Evolutionary conservation across 2,329 filamentous ascomycete genomes (phyloP).

Genomic region (Colletotrichum scovillei): DNA sequence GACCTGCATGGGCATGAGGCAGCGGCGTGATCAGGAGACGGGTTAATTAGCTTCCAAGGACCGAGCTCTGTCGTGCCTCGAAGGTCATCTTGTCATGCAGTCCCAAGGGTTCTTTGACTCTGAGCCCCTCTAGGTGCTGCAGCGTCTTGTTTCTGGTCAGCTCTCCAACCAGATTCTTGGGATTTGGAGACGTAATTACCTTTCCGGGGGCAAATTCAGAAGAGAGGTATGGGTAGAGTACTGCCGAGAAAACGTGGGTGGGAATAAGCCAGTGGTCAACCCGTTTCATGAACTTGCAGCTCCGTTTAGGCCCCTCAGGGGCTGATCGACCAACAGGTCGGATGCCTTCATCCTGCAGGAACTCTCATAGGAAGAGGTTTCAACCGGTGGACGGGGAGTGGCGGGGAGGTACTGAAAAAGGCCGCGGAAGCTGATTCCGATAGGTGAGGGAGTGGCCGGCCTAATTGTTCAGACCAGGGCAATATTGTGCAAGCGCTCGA

Average conservation of each 20-base stretch:
- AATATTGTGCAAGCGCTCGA: background rate
- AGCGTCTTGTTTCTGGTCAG: background rate
- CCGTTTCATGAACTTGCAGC: conserved; percentile 7
- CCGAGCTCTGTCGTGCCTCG: conserved; percentile 7
- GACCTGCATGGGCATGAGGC: conserved; percentile 30
- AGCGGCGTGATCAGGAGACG: conserved; percentile 16
- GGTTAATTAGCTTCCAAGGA: background rate
- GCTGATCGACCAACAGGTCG: conserved; percentile 2
- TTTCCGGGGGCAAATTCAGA: background rate
- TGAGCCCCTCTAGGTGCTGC: background rate
- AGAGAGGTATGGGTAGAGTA: background rate
- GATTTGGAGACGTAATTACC: conserved; percentile 5
- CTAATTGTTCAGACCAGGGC: background rate
- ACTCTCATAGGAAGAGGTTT: conserved; percentile 23
- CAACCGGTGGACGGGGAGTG: conserved; percentile 7
- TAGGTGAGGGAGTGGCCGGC: background rate
- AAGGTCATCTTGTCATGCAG: conserved; percentile 1
- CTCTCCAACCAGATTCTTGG: conserved; percentile 6
- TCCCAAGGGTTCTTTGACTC: background rate
- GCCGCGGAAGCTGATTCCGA: background rate
- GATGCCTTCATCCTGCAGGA: conserved; percentile 22
- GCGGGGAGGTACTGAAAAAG: background rate
- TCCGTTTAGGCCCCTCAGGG: background rate
- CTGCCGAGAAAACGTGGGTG: conserved; percentile 12
- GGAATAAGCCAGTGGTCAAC: conserved; percentile 7